These are phyloP conservation scores for Phaeosphaeria sp. DNA, from an alignment of 2,329 filamentous ascomycete species.

Conservation along the genomic window DNA sequence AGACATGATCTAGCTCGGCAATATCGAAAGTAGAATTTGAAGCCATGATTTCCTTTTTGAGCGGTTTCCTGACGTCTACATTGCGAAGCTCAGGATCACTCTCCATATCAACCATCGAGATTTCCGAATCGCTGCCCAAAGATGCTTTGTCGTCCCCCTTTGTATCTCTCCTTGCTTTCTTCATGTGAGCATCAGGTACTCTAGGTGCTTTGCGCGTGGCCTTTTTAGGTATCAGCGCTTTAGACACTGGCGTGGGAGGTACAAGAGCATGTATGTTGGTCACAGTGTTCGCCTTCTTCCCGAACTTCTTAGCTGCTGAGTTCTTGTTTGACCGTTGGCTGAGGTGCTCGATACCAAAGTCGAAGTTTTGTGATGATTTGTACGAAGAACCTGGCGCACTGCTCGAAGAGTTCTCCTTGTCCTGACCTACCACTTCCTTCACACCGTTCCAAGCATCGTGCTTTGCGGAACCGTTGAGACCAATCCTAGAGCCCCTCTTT, in stretches of 20 bases:
- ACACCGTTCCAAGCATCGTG: background rate
- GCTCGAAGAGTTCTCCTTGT: background rate
- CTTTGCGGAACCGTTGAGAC: background rate
- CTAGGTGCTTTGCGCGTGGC: background rate
- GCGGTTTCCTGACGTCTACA: conserved; percentile 5
- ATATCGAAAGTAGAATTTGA: no score
- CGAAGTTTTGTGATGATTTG: background rate
- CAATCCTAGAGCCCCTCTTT: background rate
- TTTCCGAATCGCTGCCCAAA: background rate
- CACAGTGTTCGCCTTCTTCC: conserved; percentile 1
- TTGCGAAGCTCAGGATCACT: conserved; percentile 12
- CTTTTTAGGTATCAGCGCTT: conserved; percentile 6
- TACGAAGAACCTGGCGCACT: background rate
- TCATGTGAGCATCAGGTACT: conserved; percentile 10
- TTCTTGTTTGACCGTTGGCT: conserved; percentile 13
- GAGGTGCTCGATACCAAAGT: conserved; percentile 14
- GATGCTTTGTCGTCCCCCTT: background rate
- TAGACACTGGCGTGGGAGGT: no score
- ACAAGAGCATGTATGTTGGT: conserved; percentile 27
- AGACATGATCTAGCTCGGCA: background rate
- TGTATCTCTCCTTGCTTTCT: background rate
- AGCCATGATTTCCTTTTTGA: background rate
- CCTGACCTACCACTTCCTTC: background rate
- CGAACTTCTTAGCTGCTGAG: conserved; percentile 4
- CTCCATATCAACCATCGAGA: conserved; percentile 5